Percentiles rank a stretch among this genome's conserved stretches.
These are phyloP conservation scores for Vaccinium darrowii DNA, from an alignment of 148 eudicot genomes.

Conservation along the genomic window DNA sequence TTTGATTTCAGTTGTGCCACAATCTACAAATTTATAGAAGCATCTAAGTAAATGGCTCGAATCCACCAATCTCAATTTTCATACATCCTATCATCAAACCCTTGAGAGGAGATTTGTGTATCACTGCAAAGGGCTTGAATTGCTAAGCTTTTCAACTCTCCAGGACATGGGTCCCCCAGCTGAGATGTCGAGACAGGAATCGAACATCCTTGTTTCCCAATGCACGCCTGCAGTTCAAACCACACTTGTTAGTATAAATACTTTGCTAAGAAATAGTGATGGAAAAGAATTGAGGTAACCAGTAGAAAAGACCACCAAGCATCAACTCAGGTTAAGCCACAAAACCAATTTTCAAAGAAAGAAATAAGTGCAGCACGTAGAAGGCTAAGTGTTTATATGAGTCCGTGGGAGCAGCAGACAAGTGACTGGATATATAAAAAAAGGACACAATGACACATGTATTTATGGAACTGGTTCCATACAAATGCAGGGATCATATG, in stretches of 20 bases:
- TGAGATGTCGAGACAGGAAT: slow-evolving; percentile 35
- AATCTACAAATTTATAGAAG: not conserved
- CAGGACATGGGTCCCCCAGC: slow-evolving; percentile 54
- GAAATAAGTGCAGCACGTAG: not conserved
- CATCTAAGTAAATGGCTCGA: too few species aligned
- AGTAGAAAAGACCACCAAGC: not conserved
- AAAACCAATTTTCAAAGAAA: not conserved
- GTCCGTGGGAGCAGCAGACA: too few species aligned
- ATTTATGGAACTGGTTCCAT: too few species aligned
- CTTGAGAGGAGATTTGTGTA: slow-evolving; percentile 11
- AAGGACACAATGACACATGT: too few species aligned
- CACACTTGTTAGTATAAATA: slow-evolving; percentile 6
- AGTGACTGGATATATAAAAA: too few species aligned
- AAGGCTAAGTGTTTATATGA: not conserved
- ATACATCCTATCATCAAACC: not conserved
- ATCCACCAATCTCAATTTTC: slow-evolving; percentile 2
- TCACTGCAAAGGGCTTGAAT: slow-evolving; percentile 46
- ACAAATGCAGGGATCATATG: too few species aligned
- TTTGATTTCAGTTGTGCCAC: not conserved
- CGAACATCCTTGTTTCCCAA: slow-evolving; percentile 42
- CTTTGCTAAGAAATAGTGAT: not conserved
- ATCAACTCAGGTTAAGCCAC: not conserved
- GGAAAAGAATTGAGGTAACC: not conserved
- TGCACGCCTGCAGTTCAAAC: slow-evolving; percentile 40
- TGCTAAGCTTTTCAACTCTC: slow-evolving; percentile 48